Evolutionary conservation across 2,329 filamentous ascomycete species (phyloP).

Genomic region (Neofusicoccum kwambonambiense): DNA sequence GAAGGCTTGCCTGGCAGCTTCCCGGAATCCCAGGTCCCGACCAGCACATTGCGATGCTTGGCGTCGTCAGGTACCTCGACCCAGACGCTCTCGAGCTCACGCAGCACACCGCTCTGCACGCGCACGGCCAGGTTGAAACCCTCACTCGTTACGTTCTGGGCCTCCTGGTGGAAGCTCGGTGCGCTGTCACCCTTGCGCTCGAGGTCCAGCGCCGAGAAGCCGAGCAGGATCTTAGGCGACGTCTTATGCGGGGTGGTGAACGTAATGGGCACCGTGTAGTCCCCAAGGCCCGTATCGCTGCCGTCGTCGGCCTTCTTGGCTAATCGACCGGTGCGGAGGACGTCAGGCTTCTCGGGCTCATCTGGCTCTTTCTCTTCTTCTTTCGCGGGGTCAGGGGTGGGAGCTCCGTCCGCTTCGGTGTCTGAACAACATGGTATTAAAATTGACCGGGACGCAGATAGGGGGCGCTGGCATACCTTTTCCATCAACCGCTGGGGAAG

Average conservation of each 20-base stretch:
- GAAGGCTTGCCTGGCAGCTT: neutral
- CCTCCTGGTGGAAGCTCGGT: neutral
- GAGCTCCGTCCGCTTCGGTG: neutral
- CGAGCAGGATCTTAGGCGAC: neutral
- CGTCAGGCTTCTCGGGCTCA: neutral
- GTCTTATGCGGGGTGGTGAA: neutral
- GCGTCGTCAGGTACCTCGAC: neutral
- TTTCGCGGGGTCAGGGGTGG: neutral
- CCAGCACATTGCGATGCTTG: neutral
- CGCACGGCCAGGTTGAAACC: neutral
- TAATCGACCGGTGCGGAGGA: neutral
- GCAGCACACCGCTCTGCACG: neutral
- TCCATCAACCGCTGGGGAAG: neutral
- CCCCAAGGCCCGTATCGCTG: neutral
- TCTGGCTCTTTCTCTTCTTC: neutral
- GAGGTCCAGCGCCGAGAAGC: neutral
- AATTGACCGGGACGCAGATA: neutral
- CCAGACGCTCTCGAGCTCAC: neutral
- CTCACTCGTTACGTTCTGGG: neutral
- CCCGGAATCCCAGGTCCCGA: neutral
- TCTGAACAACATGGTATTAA: neutral
- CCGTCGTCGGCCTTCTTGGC: neutral
- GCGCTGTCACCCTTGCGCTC: neutral
- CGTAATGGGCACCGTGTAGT: neutral
- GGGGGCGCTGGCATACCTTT: neutral